Evolutionary conservation across 108 stramenopile genomes (phyloP).

Genomic region (Pseudonitzschia pungens): DNA sequence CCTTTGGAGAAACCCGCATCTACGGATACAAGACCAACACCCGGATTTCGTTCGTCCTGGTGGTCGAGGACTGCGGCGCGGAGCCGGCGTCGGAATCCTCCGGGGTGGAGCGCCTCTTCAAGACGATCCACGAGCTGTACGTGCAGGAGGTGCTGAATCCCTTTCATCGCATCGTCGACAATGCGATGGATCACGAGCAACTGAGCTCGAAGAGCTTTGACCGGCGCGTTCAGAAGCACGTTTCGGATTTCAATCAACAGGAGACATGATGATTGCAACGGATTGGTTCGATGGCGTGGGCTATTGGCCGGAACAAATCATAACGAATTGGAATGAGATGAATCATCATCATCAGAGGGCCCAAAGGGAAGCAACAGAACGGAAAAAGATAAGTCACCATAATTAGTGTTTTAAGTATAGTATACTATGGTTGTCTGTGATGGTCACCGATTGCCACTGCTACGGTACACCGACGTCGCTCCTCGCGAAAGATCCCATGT

Average conservation of each 20-base stretch:
- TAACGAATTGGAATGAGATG: too few relatives aligned
- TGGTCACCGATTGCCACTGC: too few relatives aligned
- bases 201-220: conserved; percentile 30
- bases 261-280: not conserved
- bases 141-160: conserved; percentile 53
- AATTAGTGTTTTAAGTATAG: too few relatives aligned
- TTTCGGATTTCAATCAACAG: conserved; percentile 37
- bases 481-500: too few relatives aligned
- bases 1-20: conserved; percentile 48
- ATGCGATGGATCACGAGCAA: conserved; percentile 17
- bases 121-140: conserved; percentile 39
- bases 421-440: too few relatives aligned
- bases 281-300: too few relatives aligned
- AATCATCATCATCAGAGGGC: too few relatives aligned
- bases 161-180: conserved; percentile 28
- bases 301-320: too few relatives aligned
- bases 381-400: too few relatives aligned
- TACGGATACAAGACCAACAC: conserved; percentile 58
- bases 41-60: conserved; percentile 40
- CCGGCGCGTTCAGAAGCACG: conserved; percentile 19
- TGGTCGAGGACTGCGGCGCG: conserved; percentile 41
- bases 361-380: too few relatives aligned
- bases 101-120: conserved; percentile 7
- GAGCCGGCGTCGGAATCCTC: conserved; percentile 6
- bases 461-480: too few relatives aligned